A percentile compares a stretch with the other conserved stretches of the same genome.
These are phyloP conservation scores for Pseudisothecium myosuroides DNA, from an alignment of 225 moss, liverwort and hornwort species.

Conservation along the genomic window DNA sequence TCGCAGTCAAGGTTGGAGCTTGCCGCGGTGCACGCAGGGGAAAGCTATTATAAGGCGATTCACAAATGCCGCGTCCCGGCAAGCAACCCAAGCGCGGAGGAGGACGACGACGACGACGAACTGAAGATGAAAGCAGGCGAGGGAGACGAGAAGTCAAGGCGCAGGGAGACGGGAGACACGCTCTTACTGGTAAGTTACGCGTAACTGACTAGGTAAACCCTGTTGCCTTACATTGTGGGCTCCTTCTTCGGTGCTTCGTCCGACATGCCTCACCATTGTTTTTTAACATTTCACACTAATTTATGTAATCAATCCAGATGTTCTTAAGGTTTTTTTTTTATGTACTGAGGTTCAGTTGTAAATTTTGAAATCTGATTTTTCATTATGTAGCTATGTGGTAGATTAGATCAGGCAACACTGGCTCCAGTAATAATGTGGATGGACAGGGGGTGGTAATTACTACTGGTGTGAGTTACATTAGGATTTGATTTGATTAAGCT, in stretches of 20 bases:
- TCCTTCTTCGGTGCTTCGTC: background rate
- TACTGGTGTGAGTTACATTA: background rate
- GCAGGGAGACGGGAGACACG: no score
- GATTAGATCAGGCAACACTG: no score
- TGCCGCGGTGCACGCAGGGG: background rate
- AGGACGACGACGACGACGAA: background rate
- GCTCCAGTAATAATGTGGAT: no score
- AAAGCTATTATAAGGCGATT: background rate
- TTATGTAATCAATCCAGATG: background rate
- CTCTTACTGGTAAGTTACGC: background rate
- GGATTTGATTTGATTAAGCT: background rate
- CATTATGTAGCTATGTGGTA: background rate
- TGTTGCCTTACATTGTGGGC: background rate
- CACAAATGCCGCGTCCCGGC: conserved; percentile 20
- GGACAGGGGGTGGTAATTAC: background rate
- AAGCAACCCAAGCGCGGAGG: background rate
- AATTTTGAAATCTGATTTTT: background rate
- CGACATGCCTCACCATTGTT: no score
- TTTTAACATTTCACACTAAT: background rate
- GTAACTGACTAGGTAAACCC: background rate
- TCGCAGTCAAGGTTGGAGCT: background rate
- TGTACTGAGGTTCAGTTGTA: background rate
- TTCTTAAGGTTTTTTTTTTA: rapidly evolving
- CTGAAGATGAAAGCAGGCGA: background rate
- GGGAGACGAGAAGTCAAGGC: background rate